Evolutionary conservation across 2,329 filamentous ascomycete genomes (phyloP).

Genomic region (Rachicladosporium sp.): DNA sequence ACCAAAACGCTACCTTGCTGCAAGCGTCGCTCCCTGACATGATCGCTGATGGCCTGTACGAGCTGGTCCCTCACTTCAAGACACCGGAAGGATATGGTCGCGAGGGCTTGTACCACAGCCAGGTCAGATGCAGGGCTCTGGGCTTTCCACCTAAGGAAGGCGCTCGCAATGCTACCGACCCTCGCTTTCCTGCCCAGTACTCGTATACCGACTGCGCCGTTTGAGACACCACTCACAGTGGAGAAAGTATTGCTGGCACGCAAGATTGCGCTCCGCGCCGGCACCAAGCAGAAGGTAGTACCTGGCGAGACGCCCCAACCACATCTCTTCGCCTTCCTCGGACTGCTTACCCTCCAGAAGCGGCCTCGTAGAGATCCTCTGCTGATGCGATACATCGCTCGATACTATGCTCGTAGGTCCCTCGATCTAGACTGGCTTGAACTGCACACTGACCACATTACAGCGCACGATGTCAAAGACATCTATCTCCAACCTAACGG

Average conservation of each 20-base stretch:
- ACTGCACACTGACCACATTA: too few species aligned
- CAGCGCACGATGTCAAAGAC: too few species aligned
- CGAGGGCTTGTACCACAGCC: slow-evolving; percentile 1
- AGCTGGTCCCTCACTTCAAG: slow-evolving; percentile 4
- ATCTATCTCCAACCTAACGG: background rate
- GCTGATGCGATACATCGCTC: too few species aligned
- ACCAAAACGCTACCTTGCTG: background rate
- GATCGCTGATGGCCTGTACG: slow-evolving; percentile 6
- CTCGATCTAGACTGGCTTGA: too few species aligned
- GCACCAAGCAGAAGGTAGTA: too few species aligned
- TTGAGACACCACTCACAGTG: too few species aligned
- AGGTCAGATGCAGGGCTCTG: slow-evolving; percentile 5
- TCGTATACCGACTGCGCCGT: slow-evolving; percentile 6
- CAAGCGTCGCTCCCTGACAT: too few species aligned
- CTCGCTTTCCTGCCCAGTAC: too few species aligned
- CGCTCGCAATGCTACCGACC: background rate
- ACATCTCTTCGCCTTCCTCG: slow-evolving; percentile 6
- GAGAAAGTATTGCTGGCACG: slow-evolving; percentile 4
- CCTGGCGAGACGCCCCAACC: too few species aligned
- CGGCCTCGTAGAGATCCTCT: too few species aligned
- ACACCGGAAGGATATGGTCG: background rate
- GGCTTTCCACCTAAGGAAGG: slow-evolving; percentile 1
- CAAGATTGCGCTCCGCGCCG: slow-evolving; percentile 4
- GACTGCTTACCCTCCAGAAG: slow-evolving; percentile 5
- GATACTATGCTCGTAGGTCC: too few species aligned